Percentiles rank a stretch among this genome's conserved stretches.
Conservation (phyloP, 2,329 filamentous ascomycete genomes). For the Phoma sp. region DNA sequence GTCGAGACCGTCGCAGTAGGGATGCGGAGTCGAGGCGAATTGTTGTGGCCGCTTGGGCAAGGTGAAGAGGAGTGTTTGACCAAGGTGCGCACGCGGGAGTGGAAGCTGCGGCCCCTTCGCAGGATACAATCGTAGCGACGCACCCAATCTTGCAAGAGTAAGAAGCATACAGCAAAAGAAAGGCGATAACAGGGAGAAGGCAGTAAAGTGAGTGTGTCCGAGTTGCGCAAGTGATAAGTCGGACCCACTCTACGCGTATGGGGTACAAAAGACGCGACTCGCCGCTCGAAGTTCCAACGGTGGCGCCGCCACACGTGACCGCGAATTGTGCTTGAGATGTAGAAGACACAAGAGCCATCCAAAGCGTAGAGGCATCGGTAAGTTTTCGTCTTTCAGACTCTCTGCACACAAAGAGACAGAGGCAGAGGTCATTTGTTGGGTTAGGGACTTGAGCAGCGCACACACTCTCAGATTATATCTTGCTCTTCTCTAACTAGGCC, state of each 20-base stretch:
- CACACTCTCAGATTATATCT: not conserved
- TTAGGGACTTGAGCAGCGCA: no score
- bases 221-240: slow-evolving; percentile 23
- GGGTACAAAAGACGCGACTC: slow-evolving; percentile 21
- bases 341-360: no score
- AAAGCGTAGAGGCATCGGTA: no score
- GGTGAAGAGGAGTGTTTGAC: slow-evolving; percentile 23
- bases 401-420: no score
- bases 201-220: slow-evolving; percentile 29
- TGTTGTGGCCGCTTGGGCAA: slow-evolving; percentile 6
- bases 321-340: not conserved
- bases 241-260: slow-evolving; percentile 15
- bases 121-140: slow-evolving; percentile 41
- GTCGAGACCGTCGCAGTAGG: slow-evolving; percentile 24
- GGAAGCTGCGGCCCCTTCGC: slow-evolving; percentile 27
- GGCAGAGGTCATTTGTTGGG: no score
- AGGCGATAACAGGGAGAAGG: slow-evolving; percentile 32
- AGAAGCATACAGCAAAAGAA: slow-evolving; percentile 49
- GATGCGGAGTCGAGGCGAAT: slow-evolving; percentile 9
- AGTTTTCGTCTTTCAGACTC: no score
- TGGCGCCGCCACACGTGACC: slow-evolving; percentile 3
- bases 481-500: not conserved
- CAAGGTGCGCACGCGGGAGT: slow-evolving; percentile 30
- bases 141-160: slow-evolving; percentile 36
- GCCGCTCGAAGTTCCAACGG: slow-evolving; percentile 1